Base-by-base conservation (phyloP, 768 basidiomycete genomes). In the Mycena sanguinolenta region DNA sequence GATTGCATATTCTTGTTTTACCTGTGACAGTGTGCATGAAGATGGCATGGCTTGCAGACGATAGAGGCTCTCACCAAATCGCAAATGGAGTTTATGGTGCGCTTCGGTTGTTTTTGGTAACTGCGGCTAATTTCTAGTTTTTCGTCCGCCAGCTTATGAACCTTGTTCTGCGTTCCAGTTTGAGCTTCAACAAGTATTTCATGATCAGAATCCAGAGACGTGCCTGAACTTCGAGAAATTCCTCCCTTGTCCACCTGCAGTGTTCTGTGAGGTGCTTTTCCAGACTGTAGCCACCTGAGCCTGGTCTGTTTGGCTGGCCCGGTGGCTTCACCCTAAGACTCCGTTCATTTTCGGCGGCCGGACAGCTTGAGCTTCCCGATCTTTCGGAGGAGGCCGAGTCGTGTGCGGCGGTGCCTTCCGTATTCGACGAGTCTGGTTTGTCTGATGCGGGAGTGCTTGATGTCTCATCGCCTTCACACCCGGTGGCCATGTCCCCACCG, bases 281-380 rank as follows among this genome's bases (percentile, higher is more conserved):
- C 4, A 61, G 1, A 16, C 23, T 50, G 30, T 61, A 61, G 2
- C 59, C 59, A 4, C 59, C 59, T 7, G 59, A 60, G 7, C 27
- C 28, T 19, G 59, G 59, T 32, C 59, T 60, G 19, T 60, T 60
- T n/a, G 59, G 59, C 32, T 60, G 7, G 3, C 59, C 59, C 4
- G 28, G 59, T 28, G 59, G 59, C 59, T 61, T 61, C n/a, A 32
- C 21, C 34, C 28, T 46, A 17, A n/a, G n/a, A n/a, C n/a, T n/a
- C n/a, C 32, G 59, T 7, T 54, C 16, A 16, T 16, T 6, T 32
- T 46, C 42, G 12, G 57, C 36, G 25, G 57, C 7, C 42, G 28
- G 9, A 25, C 17, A 3, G 27, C 21, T 44, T 44, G 17, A 19
- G 3, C 28, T 28, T 32, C 32, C 42, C 1, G 27, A 10, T 12